Evolutionary conservation across 2,329 filamentous ascomycete species (phyloP).

Genomic region (Metarhizium guizhouense): DNA sequence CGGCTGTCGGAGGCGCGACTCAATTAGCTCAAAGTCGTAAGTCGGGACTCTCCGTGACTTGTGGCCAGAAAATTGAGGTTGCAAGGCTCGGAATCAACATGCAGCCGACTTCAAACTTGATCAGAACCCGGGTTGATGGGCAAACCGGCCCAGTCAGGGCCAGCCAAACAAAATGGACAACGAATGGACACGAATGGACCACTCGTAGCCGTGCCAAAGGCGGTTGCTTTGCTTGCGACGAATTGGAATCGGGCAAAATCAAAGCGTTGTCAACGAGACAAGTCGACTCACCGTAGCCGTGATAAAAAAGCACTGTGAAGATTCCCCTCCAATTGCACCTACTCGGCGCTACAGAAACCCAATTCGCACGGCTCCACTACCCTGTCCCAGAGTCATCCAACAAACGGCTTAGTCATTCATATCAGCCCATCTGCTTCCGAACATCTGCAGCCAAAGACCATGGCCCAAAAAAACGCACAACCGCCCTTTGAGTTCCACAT

Average conservation of each 20-base stretch:
- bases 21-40: not conserved
- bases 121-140: not conserved
- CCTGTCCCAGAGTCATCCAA: conserved; percentile 8
- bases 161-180: not conserved
- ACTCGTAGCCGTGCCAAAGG: not conserved
- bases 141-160: too few species aligned
- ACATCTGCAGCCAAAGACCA: not conserved
- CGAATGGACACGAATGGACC: not conserved
- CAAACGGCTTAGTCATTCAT: conserved; percentile 23
- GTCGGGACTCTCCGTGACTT: not conserved
- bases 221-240: conserved; percentile 6
- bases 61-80: not conserved
- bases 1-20: not conserved
- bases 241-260: conserved; percentile 16
- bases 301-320: not conserved
- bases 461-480: conserved; percentile 16
- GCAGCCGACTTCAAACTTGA: not conserved
- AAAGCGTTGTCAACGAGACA: conserved; percentile 14
- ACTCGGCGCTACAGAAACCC: not conserved
- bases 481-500: conserved; percentile 8
- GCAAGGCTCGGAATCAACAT: not conserved
- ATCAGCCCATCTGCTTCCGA: conserved; percentile 18
- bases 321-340: not conserved
- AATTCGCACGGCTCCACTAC: conserved; percentile 19
- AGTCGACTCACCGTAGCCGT: not conserved